Evolutionary conservation across 2,329 filamentous ascomycete genomes (phyloP), one percentile per base, ranked within the genome.

Genomic region (Cladophialophora chaetospira): DNA sequence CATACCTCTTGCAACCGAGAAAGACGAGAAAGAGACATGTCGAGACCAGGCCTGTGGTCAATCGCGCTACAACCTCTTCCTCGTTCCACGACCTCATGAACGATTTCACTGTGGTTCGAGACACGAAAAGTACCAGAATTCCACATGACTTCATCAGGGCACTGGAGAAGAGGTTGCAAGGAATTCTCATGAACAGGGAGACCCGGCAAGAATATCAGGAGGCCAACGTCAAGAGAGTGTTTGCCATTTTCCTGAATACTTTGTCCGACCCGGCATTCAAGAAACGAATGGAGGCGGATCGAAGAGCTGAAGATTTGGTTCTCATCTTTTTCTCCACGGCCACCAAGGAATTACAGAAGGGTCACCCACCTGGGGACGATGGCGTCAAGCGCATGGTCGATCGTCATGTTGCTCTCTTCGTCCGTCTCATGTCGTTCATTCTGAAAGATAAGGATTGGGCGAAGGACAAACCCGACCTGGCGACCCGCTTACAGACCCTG

Each of bases 301-400:
- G 93, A 61, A 87, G 93, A 68, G 87, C 96, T 19, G 94, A 99
- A 73, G 92, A 96, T 62, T 77, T 97, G 49, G 85, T 99, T 49
- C 81, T 99, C 65, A 97, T 97, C 63, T 97, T 99, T 79, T 97
- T 95, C 75, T 95, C 92, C 1, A 88, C 90, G 62, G 92, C 94
- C 5, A 96, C 91, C 43, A 95, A 96, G 71, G 92, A 96, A 60
- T 82, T 96, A 67, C 86, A 88, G 72, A 89, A 90, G 71, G 83
- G 88, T 51, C 89, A 89, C 72, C 74, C 83, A 0, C 80, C 85
- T 0, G 88, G 88, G 44, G 93, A 97, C 71, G 91, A 96, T 70
- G 83, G 84, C 51, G 97, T 91, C 89, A 96, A 94, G 75, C 79
- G 88, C 57, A 85, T 97, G 74, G 91, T 96, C 15, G 94, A 99